These are phyloP conservation scores for Lentinula sp. DNA, from an alignment of 768 basidiomycete genomes.

Conservation along the genomic window DNA sequence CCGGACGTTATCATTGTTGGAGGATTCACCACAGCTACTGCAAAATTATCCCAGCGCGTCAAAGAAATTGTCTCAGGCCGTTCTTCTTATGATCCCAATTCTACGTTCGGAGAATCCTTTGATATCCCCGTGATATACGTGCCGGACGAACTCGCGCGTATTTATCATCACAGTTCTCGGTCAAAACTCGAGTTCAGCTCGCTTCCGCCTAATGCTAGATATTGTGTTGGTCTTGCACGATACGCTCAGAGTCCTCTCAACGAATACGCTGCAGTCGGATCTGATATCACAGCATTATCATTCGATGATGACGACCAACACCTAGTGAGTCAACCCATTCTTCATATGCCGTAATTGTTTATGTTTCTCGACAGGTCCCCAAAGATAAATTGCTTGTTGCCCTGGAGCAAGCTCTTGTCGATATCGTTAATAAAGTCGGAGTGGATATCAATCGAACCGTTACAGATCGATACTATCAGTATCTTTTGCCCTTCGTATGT, in stretches of 20 bases:
- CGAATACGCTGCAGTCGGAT: slow-evolving; percentile 87
- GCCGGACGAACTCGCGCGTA: slow-evolving; percentile 85
- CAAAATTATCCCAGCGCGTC: slow-evolving; percentile 59
- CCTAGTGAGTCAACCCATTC: slow-evolving; percentile 39
- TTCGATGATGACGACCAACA: slow-evolving; percentile 86
- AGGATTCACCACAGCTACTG: slow-evolving; percentile 80
- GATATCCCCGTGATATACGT: slow-evolving; percentile 77
- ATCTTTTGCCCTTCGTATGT: slow-evolving; percentile 83
- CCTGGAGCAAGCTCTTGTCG: slow-evolving; percentile 85
- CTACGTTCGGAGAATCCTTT: slow-evolving; percentile 33
- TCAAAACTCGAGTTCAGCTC: slow-evolving; percentile 80
- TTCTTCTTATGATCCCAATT: slow-evolving; percentile 20
- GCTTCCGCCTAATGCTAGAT: slow-evolving; percentile 74
- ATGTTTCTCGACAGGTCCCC: slow-evolving; percentile 54
- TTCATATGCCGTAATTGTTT: background rate
- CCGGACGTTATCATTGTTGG: slow-evolving; percentile 89
- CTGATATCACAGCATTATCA: slow-evolving; percentile 76
- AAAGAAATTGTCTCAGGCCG: slow-evolving; percentile 46
- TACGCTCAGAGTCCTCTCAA: slow-evolving; percentile 92
- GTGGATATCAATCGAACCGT: slow-evolving; percentile 96
- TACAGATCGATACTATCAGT: slow-evolving; percentile 82
- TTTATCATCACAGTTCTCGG: slow-evolving; percentile 88
- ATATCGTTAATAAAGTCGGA: slow-evolving; percentile 87
- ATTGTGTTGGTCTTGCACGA: slow-evolving; percentile 90
- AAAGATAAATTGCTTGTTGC: slow-evolving; percentile 75